Percentiles rank a stretch among this genome's conserved stretches.
These are phyloP conservation scores for Craterostigma plantagineum DNA, from an alignment of 257 asterid species.

Conservation along the genomic window DNA sequence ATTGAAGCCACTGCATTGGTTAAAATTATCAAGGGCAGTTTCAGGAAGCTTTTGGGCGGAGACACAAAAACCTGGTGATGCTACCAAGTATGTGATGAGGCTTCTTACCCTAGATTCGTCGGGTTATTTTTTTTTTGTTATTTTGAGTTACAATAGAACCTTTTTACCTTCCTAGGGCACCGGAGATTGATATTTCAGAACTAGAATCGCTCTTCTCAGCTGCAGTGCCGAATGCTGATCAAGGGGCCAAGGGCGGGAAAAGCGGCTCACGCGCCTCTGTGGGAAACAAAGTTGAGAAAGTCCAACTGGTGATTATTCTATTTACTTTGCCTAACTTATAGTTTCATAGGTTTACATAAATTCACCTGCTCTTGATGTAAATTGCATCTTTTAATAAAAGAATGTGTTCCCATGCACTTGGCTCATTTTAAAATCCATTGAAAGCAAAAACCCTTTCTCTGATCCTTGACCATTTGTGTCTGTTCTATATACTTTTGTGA, in stretches of 20 bases:
- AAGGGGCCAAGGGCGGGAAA: constrained; percentile 38
- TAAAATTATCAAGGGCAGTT: constrained; percentile 89
- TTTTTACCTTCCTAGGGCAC: constrained; percentile 34
- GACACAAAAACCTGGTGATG: constrained; percentile 73
- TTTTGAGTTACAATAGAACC: not conserved
- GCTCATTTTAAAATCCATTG: too few species aligned
- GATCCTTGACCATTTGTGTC: too few species aligned
- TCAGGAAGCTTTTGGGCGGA: constrained; percentile 99
- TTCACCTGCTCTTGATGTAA: too few species aligned
- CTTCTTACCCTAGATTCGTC: constrained; percentile 1
- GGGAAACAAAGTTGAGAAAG: constrained; percentile 82
- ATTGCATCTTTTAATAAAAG: too few species aligned
- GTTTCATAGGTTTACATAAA: too few species aligned
- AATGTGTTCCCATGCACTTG: too few species aligned
- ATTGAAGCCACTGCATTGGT: constrained; percentile 94
- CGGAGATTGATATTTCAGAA: constrained; percentile 89
- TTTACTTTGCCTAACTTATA: too few species aligned
- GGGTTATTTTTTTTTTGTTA: constrained; percentile 3
- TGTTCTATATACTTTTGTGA: too few species aligned
- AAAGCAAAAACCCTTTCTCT: too few species aligned
- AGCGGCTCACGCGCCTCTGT: constrained; percentile 72
- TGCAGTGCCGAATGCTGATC: constrained; percentile 59
- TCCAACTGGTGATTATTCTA: constrained; percentile 60
- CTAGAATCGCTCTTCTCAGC: constrained; percentile 94
- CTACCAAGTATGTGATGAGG: constrained; percentile 8